phyloP scores from a whole-genome alignment of 116 monocot species.

The Dioscorea cayenensis region DNA sequence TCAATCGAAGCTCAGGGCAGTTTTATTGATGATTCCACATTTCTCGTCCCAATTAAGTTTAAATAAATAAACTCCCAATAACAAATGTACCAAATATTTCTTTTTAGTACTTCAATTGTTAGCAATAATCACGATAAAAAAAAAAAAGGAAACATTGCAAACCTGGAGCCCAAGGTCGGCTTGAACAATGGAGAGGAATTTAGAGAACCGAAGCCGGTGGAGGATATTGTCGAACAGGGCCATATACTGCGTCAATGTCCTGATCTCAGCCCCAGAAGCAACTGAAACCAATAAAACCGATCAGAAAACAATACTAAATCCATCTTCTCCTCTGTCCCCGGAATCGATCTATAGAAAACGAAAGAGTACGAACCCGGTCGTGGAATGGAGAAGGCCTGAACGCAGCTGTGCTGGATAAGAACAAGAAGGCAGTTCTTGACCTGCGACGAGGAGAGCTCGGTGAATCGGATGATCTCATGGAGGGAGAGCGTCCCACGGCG shows the following conservation, averaged over 20 bases:
- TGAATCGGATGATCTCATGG: conserved; percentile 42
- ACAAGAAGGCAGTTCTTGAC: conserved; percentile 79
- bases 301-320: not conserved
- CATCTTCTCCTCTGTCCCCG: not conserved
- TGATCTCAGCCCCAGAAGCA: not conserved
- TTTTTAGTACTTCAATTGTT: not conserved
- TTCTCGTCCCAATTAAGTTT: not conserved
- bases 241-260: conserved; percentile 49
- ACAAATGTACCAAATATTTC: not conserved
- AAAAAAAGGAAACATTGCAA: no score
- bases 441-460: conserved; percentile 23
- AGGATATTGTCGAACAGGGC: conserved; percentile 77
- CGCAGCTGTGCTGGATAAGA: conserved; percentile 95
- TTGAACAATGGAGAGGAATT: conserved; percentile 49
- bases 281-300: not conserved
- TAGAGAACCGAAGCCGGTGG: conserved; percentile 71
- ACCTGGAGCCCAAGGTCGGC: conserved; percentile 29
- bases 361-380: conserved; percentile 17
- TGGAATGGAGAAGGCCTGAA: conserved; percentile 67
- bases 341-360: no score
- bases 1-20: no score
- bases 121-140: no score
- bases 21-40: no score
- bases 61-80: not conserved
- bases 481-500: conserved; percentile 48